Evolutionary conservation across 305 asterid species (phyloP).

Genomic region (Solanum hybrid): DNA sequence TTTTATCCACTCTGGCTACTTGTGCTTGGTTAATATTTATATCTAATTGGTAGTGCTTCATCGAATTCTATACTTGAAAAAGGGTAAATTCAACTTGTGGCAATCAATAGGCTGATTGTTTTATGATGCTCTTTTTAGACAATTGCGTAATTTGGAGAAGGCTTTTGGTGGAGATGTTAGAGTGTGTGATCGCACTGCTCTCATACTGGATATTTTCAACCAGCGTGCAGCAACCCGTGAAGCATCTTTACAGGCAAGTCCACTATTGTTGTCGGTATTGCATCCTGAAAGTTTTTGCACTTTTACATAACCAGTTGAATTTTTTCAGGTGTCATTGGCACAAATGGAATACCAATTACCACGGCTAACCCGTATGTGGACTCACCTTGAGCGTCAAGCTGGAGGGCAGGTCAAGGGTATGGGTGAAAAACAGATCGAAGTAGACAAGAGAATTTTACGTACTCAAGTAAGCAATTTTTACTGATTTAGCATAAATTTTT

Average conservation of each 20-base stretch:
- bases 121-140: slow-evolving; percentile 40
- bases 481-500: neutral
- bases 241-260: slow-evolving; percentile 73
- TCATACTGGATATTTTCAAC: slow-evolving; percentile 87
- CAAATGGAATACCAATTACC: slow-evolving; percentile 96
- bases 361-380: slow-evolving; percentile 88
- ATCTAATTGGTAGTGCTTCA: neutral
- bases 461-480: slow-evolving; percentile 58
- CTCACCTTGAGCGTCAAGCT: slow-evolving; percentile 93
- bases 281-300: slow-evolving; percentile 1
- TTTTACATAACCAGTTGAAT: slow-evolving; percentile 6
- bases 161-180: slow-evolving; percentile 77
- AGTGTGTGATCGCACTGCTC: slow-evolving; percentile 96
- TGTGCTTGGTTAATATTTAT: neutral
- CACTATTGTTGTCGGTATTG: neutral
- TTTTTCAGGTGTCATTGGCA: slow-evolving; percentile 70
- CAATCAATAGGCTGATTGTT: neutral
- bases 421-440: slow-evolving; percentile 99
- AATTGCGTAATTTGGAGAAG: slow-evolving; percentile 83
- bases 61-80: neutral
- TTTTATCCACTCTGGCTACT: neutral
- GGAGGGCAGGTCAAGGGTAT: slow-evolving; percentile 99
- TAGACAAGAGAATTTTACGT: slow-evolving; percentile 88
- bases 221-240: slow-evolving; percentile 95
- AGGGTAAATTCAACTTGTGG: neutral